Conservation (phyloP, 2,329 filamentous ascomycete species). For the Graphilbum sp. region DNA sequence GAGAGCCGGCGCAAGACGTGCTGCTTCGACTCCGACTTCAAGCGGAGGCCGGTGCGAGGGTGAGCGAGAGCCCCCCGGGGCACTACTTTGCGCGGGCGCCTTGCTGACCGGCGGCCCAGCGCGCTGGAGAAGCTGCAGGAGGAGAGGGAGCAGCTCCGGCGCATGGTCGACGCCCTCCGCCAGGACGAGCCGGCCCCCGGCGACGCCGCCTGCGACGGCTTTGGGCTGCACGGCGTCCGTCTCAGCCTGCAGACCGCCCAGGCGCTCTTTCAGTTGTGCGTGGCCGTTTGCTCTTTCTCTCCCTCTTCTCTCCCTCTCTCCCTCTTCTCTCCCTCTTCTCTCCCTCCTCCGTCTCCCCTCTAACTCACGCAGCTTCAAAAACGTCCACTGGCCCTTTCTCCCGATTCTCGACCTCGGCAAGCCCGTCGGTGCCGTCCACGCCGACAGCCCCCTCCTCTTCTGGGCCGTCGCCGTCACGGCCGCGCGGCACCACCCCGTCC, state of each 20-base stretch:
- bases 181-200: neutral
- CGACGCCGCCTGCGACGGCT: too few species aligned
- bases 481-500: slow-evolving; percentile 1
- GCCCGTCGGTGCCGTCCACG: neutral
- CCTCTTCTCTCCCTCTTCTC: neutral
- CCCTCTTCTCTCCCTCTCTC: neutral
- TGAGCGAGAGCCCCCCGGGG: too few species aligned
- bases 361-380: neutral
- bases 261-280: slow-evolving; percentile 1
- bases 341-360: neutral
- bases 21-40: slow-evolving; percentile 3
- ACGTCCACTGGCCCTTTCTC: neutral
- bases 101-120: neutral
- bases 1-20: slow-evolving; percentile 3
- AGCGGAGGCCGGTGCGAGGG: slow-evolving; percentile 2
- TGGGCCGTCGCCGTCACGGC: slow-evolving; percentile 2
- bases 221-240: neutral
- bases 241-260: neutral
- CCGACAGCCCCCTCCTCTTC: slow-evolving; percentile 4
- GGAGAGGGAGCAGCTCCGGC: slow-evolving; percentile 4
- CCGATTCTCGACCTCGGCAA: slow-evolving; percentile 2
- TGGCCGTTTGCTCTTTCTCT: neutral
- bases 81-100: neutral
- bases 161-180: slow-evolving; percentile 2
- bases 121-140: slow-evolving; percentile 2